Percentiles rank a stretch among this genome's conserved stretches.
Conservation (phyloP, 306 rosid species). For the Lablab purpureus region DNA sequence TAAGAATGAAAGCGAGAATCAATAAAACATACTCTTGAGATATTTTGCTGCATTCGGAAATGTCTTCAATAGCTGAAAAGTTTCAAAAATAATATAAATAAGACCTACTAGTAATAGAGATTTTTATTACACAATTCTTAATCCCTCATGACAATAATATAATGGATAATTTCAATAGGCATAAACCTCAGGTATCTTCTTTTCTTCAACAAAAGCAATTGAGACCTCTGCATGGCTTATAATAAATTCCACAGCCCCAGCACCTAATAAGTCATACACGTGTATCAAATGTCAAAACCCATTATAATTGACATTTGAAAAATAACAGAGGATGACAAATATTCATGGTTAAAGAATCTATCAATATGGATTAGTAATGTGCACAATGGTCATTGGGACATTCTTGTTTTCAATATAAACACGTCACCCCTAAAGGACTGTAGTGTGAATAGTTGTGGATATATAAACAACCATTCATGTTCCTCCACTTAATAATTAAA, state of each 20-base stretch:
- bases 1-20: slow-evolving; percentile 42
- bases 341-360: not conserved
- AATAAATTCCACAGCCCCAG: slow-evolving; percentile 83
- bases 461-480: not conserved
- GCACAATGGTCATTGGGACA: not conserved
- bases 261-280: slow-evolving; percentile 66
- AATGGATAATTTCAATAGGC: slow-evolving; percentile 3
- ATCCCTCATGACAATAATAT: slow-evolving; percentile 15
- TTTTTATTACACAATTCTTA: slow-evolving; percentile 1
- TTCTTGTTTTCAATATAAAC: not conserved
- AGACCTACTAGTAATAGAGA: slow-evolving; percentile 27
- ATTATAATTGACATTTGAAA: not conserved
- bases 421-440: not conserved
- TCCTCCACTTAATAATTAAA: not conserved
- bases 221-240: slow-evolving; percentile 83
- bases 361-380: not conserved
- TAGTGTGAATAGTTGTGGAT: slow-evolving; percentile 3
- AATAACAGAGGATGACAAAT: not conserved
- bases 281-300: slow-evolving; percentile 34
- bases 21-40: slow-evolving; percentile 68
- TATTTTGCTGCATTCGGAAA: slow-evolving; percentile 63
- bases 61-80: slow-evolving; percentile 79
- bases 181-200: slow-evolving; percentile 83
- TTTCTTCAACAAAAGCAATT: slow-evolving; percentile 78
- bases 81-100: slow-evolving; percentile 24